These are phyloP conservation scores for Starmera dryadoides DNA, from an alignment of 805 yeast genomes.

Conservation along the genomic window DNA sequence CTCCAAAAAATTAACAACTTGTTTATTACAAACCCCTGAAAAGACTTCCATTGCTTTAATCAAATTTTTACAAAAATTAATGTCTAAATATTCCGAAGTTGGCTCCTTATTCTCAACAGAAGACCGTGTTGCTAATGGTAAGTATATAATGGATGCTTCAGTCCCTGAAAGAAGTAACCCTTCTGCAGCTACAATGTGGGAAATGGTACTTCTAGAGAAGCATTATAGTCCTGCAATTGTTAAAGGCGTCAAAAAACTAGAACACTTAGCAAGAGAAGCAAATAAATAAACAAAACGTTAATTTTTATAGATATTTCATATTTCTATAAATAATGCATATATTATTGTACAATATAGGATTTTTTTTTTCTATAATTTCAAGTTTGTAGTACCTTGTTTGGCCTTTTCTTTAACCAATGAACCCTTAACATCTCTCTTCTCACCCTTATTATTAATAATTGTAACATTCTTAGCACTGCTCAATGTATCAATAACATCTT, in stretches of 20 bases:
- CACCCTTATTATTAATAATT: conserved; percentile 70
- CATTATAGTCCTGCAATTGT: conserved; percentile 83
- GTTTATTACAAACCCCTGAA: conserved; percentile 75
- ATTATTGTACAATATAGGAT: too few relatives aligned
- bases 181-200: conserved; percentile 90
- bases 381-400: conserved; percentile 14
- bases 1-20: conserved; percentile 68
- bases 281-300: conserved; percentile 6
- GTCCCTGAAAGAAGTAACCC: conserved; percentile 74
- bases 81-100: conserved; percentile 62
- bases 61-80: conserved; percentile 71
- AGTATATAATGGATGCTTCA: conserved; percentile 55
- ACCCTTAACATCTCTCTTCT: conserved; percentile 67
- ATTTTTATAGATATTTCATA: not conserved
- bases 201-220: conserved; percentile 63
- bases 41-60: conserved; percentile 74
- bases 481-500: conserved; percentile 63
- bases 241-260: conserved; percentile 46
- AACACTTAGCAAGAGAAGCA: conserved; percentile 25
- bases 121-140: conserved; percentile 80
- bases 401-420: conserved; percentile 41
- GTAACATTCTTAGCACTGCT: conserved; percentile 70
- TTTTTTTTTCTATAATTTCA: conserved; percentile 15
- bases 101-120: conserved; percentile 80
- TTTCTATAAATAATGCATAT: not conserved